Percentiles rank a stretch among this genome's conserved stretches.
These are phyloP conservation scores for Echium plantagineum DNA, from an alignment of 257 asterid genomes.

Conservation along the genomic window DNA sequence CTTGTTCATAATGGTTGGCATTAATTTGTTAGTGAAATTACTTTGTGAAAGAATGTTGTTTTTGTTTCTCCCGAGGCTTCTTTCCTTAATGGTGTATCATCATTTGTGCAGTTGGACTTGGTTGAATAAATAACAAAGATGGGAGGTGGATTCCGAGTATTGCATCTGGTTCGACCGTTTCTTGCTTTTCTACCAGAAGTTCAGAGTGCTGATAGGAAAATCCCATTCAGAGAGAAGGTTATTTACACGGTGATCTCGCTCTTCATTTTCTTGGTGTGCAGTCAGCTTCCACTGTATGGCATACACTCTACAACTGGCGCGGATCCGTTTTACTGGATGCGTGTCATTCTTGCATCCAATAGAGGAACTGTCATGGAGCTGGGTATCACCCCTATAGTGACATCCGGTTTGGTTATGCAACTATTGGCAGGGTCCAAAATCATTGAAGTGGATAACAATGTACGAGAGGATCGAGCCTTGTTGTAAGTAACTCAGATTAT, in stretches of 20 bases:
- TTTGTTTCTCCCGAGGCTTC: not conserved
- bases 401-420: constrained; percentile 79
- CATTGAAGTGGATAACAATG: constrained; percentile 78
- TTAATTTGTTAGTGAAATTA: no score
- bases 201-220: constrained; percentile 70
- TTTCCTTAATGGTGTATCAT: not conserved
- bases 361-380: constrained; percentile 90
- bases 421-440: constrained; percentile 75
- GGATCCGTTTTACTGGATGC: constrained; percentile 91
- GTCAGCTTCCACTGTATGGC: constrained; percentile 80
- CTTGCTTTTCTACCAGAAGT: constrained; percentile 78
- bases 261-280: constrained; percentile 69
- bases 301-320: constrained; percentile 92
- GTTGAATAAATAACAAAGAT: constrained; percentile 24
- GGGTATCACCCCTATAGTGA: constrained; percentile 80
- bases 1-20: no score
- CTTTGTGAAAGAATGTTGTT: not conserved
- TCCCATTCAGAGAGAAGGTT: constrained; percentile 82
- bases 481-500: constrained; percentile 36
- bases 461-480: constrained; percentile 74
- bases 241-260: constrained; percentile 71
- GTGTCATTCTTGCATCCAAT: constrained; percentile 81
- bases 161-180: constrained; percentile 75
- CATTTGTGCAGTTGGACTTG: constrained; percentile 20
- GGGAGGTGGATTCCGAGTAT: constrained; percentile 84